A percentile compares a stretch with the other conserved stretches of the same genome.
These are phyloP conservation scores for Mycena kentingensis DNA, from an alignment of 768 basidiomycete genomes.

Conservation along the genomic window DNA sequence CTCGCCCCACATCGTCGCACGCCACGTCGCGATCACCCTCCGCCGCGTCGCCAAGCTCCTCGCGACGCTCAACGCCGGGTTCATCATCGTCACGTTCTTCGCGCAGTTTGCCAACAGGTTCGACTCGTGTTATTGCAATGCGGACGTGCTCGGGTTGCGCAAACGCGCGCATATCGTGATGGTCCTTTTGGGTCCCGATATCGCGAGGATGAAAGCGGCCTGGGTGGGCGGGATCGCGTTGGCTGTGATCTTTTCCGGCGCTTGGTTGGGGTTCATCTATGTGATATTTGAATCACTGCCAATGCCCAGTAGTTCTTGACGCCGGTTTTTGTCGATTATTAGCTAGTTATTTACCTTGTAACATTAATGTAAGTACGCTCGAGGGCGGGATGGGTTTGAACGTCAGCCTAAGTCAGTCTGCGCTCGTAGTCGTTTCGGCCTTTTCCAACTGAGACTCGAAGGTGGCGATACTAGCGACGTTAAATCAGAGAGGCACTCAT, in stretches of 20 bases:
- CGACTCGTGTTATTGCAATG: constrained; percentile 32
- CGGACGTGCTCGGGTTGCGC: constrained; percentile 26
- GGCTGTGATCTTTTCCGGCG: constrained; percentile 1
- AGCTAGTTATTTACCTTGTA: no score
- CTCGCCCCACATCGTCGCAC: constrained; percentile 1
- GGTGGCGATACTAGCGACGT: no score
- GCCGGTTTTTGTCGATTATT: no score
- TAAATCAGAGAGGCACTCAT: no score
- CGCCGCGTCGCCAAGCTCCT: constrained; percentile 31
- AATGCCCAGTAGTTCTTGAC: no score
- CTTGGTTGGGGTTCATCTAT: constrained; percentile 9
- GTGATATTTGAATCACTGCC: constrained; percentile 3
- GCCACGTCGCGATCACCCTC: constrained; percentile 20
- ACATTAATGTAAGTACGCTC: no score
- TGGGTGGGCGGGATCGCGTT: constrained; percentile 18
- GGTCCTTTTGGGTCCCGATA: constrained; percentile 12
- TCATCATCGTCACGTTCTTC: constrained; percentile 28
- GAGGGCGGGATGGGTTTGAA: no score
- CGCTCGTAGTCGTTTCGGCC: no score
- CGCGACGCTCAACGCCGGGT: constrained; percentile 31
- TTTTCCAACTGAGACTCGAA: no score
- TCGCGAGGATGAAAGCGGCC: constrained; percentile 4
- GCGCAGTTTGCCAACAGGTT: constrained; percentile 33
- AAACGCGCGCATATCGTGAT: constrained; percentile 11
- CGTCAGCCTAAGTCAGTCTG: no score